A percentile compares a stretch with the other conserved stretches of the same genome.
These are phyloP conservation scores for Nakazawaea siamensis DNA, from an alignment of 805 yeast genomes.

Conservation along the genomic window DNA sequence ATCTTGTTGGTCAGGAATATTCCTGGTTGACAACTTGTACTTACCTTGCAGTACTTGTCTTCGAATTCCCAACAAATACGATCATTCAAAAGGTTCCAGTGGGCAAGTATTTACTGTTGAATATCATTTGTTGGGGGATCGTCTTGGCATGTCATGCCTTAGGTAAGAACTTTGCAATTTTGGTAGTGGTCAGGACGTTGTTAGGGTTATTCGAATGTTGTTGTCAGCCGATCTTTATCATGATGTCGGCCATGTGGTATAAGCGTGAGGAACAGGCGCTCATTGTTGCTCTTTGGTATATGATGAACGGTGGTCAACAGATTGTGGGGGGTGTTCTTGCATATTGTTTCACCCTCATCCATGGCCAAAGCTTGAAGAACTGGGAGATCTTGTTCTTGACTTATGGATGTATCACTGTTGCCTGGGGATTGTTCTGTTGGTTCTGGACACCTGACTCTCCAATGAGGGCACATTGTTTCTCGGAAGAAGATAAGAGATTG, in stretches of 20 bases:
- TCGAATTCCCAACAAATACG: constrained; percentile 26
- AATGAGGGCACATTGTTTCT: constrained; percentile 29
- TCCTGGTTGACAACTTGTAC: constrained; percentile 18
- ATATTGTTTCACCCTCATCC: constrained; percentile 22
- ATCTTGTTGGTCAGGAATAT: constrained; percentile 19
- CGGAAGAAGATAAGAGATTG: constrained; percentile 24
- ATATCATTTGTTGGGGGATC: constrained; percentile 33
- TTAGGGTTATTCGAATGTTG: constrained; percentile 41
- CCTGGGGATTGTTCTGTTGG: constrained; percentile 14
- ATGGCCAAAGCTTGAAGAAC: constrained; percentile 18
- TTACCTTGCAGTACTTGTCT: constrained; percentile 31
- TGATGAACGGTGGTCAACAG: constrained; percentile 30
- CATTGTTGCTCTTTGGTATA: constrained; percentile 42
- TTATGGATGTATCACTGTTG: constrained; percentile 44
- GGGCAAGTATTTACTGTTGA: constrained; percentile 21
- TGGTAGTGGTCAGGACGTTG: constrained; percentile 38
- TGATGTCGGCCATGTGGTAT: constrained; percentile 42
- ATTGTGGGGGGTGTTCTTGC: constrained; percentile 22
- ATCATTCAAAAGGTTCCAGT: constrained; percentile 29
- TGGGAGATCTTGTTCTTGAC: constrained; percentile 52
- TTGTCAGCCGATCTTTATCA: constrained; percentile 34
- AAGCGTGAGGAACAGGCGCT: constrained; percentile 36
- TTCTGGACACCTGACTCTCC: constrained; percentile 23
- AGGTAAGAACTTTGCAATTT: constrained; percentile 35
- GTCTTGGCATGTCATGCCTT: constrained; percentile 38